Base-by-base conservation (phyloP, 2,329 filamentous ascomycete genomes). In the Dactylellina drechsleri region DNA sequence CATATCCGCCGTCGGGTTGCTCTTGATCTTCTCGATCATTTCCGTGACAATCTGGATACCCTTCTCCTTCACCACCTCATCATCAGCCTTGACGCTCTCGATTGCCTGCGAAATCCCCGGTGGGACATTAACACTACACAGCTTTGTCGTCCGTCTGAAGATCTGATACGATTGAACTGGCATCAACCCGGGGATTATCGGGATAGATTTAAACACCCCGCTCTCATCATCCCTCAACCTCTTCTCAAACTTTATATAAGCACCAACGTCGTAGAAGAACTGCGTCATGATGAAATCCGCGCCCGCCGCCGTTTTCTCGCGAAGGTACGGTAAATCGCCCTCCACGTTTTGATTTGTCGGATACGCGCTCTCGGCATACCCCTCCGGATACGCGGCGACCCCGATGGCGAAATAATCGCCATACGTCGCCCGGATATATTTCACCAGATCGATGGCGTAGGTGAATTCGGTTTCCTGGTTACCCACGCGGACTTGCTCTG, bases 251-350 rank as follows among this genome's bases (percentile, higher is more conserved):
- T 85, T 85, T 66, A 89, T 87, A 81, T 96, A 99, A 16, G 92
- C 92, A 2, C 91, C 86, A 23, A 93, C 87, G 80, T 98, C 93
- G 82, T 97, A 99, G 83, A 97, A 98, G 7, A 99, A 86, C 82
- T 99, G 95, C 0, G 95, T 98, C 92, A 99, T 97, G 82, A 99
- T 91, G 81, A 99, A 99, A 83, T 98, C 93, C 59, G 93, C 95
- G 0, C 95, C 95, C 2, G 95, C 95, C 79, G 90, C 86, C 0
- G 90, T 91, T 85, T 99, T 99, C 78, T 97, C 93, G 10, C 96
- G 88, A 64, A 99, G 85, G 80, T 91, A 96, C 0, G 93, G 92
- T 72, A 99, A 83, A 82, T 99, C 95, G 62, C 84, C 83, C 65
- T 82, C 81, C 0, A 87, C 85, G 78, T 86, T 86, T 80, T 90